Percentiles rank a stretch among this genome's conserved stretches.
Conservation (phyloP, 108 stramenopile species). For the Cyclotella kingstonii region DNA sequence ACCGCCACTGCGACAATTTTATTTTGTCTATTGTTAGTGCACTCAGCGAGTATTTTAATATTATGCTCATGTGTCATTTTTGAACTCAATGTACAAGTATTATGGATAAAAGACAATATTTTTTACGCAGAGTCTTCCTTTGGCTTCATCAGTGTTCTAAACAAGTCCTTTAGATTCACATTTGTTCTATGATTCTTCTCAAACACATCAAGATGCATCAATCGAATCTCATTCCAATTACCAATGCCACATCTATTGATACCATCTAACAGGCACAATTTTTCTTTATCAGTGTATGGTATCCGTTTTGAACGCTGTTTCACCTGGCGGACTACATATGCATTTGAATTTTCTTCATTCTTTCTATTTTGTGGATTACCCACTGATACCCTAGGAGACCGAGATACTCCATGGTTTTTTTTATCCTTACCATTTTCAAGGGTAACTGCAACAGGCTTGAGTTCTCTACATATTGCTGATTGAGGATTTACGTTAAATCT, state of each 20-base stretch:
- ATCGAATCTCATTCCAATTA: constrained; percentile 54
- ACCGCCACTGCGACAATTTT: background rate
- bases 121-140: background rate
- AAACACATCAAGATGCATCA: constrained; percentile 33
- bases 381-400: background rate
- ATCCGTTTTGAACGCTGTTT: constrained; percentile 8
- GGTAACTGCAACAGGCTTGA: no score
- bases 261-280: constrained; percentile 45
- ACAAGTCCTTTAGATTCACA: constrained; percentile 67
- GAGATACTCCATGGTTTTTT: no score
- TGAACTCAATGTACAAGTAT: background rate
- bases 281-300: constrained; percentile 54
- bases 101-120: background rate
- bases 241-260: constrained; percentile 48
- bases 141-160: constrained; percentile 47
- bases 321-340: background rate
- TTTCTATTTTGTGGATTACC: background rate
- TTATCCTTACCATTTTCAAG: no score
- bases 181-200: constrained; percentile 40
- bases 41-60: no score
- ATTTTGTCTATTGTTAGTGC: no score
- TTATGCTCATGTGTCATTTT: background rate
- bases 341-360: background rate
- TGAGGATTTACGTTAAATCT: no score
- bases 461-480: no score